Base-by-base conservation (phyloP, 768 basidiomycete species). In the Mycena filopes region DNA sequence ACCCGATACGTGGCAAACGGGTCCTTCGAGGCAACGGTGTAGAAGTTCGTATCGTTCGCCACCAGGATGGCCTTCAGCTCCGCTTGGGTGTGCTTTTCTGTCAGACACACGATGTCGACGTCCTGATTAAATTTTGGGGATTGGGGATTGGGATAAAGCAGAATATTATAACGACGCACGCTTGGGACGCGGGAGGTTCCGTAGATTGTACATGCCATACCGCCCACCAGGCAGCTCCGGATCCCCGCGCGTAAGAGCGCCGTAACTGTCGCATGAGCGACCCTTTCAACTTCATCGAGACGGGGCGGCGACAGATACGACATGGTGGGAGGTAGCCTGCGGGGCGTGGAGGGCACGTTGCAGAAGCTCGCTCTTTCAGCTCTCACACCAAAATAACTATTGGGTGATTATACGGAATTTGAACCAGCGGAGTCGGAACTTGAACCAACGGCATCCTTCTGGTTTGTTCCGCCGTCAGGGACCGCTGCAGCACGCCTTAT, bases 31-130 rank as follows among this genome's bases (percentile, higher is more conserved):
- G 74, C 69, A 15, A 81, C 71, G 60, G 81, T 76, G 67, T 75
- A 80, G 68, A 83, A 86, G 1, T 72, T 71, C 31, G 68, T 9
- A 68, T 82, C 70, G 10, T 40, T 56, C 1, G 55, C 51, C 20
- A 74, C 73, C 31, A 87, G 70, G 42, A 78, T 70, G 10, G 53
- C 62, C 63, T 87, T 86, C 63, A 87, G 76, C 8, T 70, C 67
- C 69, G 83, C 83, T 41, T 74, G 75, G 4, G 73, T 70, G 55
- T 78, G 69, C 10, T 38, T 31, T 0, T 71, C 63, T 7, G 81
- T 79, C 42, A 84, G 68, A 15, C 85, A 80, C 26, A 84, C 75
- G 3, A 86, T 72, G 61, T 86, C 84, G 12, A 84, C 74, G 65
- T 86, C 85, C 84, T 85, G 60, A 48, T 62, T 40, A 23, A 40